Percentiles rank a stretch among this genome's conserved stretches.
phyloP scores from a whole-genome alignment of 768 basidiomycete species.

The Psilocybe cyanescens region DNA sequence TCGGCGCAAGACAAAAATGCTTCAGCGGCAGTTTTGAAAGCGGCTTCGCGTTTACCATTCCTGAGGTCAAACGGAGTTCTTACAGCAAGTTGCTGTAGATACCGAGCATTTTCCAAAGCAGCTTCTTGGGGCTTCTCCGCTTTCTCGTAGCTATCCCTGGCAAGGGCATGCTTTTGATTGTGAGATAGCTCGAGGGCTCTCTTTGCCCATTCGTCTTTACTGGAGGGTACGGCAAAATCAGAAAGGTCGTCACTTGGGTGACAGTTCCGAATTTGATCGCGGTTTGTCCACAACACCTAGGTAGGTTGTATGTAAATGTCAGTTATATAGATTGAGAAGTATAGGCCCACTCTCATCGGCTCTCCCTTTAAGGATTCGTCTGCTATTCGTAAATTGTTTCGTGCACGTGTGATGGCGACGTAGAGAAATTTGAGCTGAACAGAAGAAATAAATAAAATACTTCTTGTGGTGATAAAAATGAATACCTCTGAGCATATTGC shows the following conservation, averaged over 20 bases:
- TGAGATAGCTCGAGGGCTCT: slow-evolving; percentile 39
- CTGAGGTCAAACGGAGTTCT: slow-evolving; percentile 25
- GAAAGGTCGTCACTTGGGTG: slow-evolving; percentile 53
- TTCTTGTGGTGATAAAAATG: not conserved
- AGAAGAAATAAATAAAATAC: not conserved
- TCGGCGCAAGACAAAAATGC: slow-evolving; percentile 54
- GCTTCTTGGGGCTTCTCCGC: slow-evolving; percentile 47
- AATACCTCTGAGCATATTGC: slow-evolving; percentile 62
- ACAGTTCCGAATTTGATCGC: slow-evolving; percentile 49
- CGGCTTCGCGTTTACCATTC: slow-evolving; percentile 24
- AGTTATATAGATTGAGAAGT: not conserved
- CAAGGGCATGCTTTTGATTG: slow-evolving; percentile 52
- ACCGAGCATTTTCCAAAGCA: slow-evolving; percentile 51
- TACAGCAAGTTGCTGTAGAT: slow-evolving; percentile 55
- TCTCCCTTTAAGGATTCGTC: slow-evolving; percentile 60
- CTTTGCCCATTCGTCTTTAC: slow-evolving; percentile 40
- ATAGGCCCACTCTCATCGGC: slow-evolving; percentile 54
- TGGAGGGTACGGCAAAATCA: slow-evolving; percentile 57
- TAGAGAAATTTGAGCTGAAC: slow-evolving; percentile 67
- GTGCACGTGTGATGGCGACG: slow-evolving; percentile 71
- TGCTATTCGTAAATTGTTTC: slow-evolving; percentile 71
- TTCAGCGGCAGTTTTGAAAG: slow-evolving; percentile 49
- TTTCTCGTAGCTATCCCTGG: slow-evolving; percentile 34
- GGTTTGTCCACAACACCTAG: slow-evolving; percentile 56
- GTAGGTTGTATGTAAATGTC: not conserved